These are phyloP conservation scores for Aegilops umbellulata DNA, from an alignment of 176 grass and related monocot genomes.

Conservation along the genomic window DNA sequence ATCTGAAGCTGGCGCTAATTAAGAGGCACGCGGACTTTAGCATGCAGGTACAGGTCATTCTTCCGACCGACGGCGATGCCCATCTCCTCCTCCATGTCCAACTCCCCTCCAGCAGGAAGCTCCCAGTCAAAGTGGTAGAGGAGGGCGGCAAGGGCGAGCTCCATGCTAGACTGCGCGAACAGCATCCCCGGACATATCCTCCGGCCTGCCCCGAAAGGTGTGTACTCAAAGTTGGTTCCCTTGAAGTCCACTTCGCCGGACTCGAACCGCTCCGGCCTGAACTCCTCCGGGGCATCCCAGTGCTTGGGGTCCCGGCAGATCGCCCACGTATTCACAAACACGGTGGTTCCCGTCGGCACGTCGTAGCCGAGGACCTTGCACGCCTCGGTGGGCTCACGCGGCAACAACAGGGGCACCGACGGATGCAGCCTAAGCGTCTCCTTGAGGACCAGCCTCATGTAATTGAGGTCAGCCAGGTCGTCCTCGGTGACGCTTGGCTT, in stretches of 20 bases:
- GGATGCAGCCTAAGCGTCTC: slow-evolving; percentile 55
- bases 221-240: not conserved
- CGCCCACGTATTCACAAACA: not conserved
- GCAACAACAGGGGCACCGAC: not conserved
- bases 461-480: slow-evolving; percentile 24
- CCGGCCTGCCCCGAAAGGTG: not conserved
- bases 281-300: not conserved
- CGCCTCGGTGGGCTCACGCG: slow-evolving; percentile 8
- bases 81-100: not conserved
- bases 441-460: slow-evolving; percentile 39
- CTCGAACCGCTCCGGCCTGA: slow-evolving; percentile 11
- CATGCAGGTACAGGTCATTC: not conserved
- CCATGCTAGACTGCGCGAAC: not conserved
- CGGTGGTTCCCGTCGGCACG: slow-evolving; percentile 14
- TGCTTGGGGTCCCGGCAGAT: not conserved
- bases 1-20: not conserved
- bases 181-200: not conserved
- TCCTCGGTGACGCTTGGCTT: slow-evolving; percentile 36
- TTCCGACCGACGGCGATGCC: not conserved
- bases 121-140: not conserved
- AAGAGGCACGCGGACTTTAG: not conserved
- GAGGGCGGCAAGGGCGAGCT: not conserved
- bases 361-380: slow-evolving; percentile 35
- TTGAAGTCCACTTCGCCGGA: not conserved
- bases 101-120: not conserved